These are phyloP conservation scores for Urtica urens DNA, from an alignment of 306 rosid species.

Conservation along the genomic window DNA sequence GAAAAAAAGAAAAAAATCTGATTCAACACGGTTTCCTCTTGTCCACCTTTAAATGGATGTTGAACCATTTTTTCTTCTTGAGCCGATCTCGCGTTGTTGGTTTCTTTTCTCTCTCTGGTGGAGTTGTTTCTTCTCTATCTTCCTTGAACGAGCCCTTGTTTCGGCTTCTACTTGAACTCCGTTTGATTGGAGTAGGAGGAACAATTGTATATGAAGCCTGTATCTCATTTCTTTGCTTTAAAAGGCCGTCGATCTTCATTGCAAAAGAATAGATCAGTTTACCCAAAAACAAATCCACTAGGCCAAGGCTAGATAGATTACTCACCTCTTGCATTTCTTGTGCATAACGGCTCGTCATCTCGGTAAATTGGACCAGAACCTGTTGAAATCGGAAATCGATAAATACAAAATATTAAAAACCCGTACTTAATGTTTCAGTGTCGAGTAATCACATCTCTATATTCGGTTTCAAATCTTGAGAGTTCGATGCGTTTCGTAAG, in stretches of 20 bases:
- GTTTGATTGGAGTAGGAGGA: slow-evolving; percentile 63
- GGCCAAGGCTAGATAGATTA: no score
- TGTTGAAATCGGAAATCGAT: slow-evolving; percentile 23
- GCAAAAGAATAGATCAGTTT: background rate
- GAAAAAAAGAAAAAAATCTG: slow-evolving; percentile 12
- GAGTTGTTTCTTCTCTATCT: slow-evolving; percentile 60
- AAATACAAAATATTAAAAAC: slow-evolving; percentile 3
- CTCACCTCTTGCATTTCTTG: slow-evolving; percentile 91
- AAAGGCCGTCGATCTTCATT: slow-evolving; percentile 75
- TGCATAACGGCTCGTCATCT: slow-evolving; percentile 85
- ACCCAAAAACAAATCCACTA: background rate
- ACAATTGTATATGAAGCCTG: slow-evolving; percentile 64
- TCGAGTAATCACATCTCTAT: slow-evolving; percentile 60
- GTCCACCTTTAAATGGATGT: slow-evolving; percentile 75
- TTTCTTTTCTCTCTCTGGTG: slow-evolving; percentile 54
- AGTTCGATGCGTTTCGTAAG: slow-evolving; percentile 81
- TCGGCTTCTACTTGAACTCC: slow-evolving; percentile 61
- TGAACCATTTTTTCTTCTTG: slow-evolving; percentile 89
- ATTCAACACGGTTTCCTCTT: slow-evolving; percentile 80
- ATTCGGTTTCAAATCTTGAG: slow-evolving; percentile 91
- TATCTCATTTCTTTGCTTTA: slow-evolving; percentile 82
- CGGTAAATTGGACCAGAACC: slow-evolving; percentile 91
- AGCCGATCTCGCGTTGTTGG: slow-evolving; percentile 57
- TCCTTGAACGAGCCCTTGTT: slow-evolving; percentile 56
- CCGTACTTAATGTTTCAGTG: slow-evolving; percentile 12